Percentiles rank a stretch among this genome's conserved stretches.
phyloP scores from a whole-genome alignment of 352 stramenopile genomes.

The Phytophthora vignae region DNA sequence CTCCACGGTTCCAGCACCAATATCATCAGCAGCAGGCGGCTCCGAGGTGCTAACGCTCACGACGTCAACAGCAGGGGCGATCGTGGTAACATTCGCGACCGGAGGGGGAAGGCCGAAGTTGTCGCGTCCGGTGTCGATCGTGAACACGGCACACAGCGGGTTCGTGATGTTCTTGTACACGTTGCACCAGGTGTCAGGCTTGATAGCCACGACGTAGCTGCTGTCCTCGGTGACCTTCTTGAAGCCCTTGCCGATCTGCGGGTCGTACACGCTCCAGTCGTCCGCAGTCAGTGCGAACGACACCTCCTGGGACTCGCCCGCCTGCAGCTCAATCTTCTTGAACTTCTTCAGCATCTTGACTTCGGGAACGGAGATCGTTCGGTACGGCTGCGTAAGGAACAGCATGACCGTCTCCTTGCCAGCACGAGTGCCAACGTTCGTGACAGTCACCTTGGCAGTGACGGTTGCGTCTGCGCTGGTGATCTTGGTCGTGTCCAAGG shows the following conservation, averaged over 20 bases:
- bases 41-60: background rate
- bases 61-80: background rate
- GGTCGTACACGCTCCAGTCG: conserved; percentile 69
- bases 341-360: conserved; percentile 87
- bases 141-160: conserved; percentile 55
- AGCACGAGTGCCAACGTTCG: conserved; percentile 58
- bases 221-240: conserved; percentile 64
- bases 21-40: conserved; percentile 7
- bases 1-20: conserved; percentile 29
- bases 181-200: conserved; percentile 73
- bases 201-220: conserved; percentile 68
- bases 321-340: conserved; percentile 67
- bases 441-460: conserved; percentile 60
- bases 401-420: conserved; percentile 83
- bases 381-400: conserved; percentile 73
- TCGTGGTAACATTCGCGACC: conserved; percentile 13
- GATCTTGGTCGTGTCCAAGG: conserved; percentile 49
- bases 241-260: conserved; percentile 67
- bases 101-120: conserved; percentile 25
- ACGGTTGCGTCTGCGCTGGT: conserved; percentile 29
- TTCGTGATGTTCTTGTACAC: conserved; percentile 57
- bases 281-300: conserved; percentile 48
- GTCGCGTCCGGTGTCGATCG: conserved; percentile 33
- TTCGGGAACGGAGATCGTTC: conserved; percentile 67
- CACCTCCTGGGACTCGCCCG: conserved; percentile 42